Conservation (phyloP, 1,284 basidiomycete species). For the Ustilago shanxiensis region DNA sequence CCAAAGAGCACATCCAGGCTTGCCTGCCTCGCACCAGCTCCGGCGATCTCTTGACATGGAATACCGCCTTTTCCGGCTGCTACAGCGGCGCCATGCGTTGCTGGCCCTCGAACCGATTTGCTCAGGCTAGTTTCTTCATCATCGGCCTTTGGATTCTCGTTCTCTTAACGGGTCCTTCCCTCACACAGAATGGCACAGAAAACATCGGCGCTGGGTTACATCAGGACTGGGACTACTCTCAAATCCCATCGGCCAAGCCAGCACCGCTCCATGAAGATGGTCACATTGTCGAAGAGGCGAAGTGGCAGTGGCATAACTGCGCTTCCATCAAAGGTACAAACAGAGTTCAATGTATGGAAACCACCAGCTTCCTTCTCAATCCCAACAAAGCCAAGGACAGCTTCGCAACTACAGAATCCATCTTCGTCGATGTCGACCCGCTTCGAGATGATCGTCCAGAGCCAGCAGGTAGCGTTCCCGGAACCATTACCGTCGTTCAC, state of each 20-base stretch:
- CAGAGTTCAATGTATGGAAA: conserved; percentile 42
- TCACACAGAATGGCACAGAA: conserved; percentile 16
- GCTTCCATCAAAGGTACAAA: conserved; percentile 42
- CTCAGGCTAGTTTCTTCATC: conserved; percentile 59
- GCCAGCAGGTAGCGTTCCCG: conserved; percentile 46
- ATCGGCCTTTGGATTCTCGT: conserved; percentile 59
- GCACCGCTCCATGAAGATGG: conserved; percentile 59
- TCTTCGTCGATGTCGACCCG: conserved; percentile 54
- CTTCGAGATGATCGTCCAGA: conserved; percentile 35
- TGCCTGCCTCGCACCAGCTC: conserved; percentile 46
- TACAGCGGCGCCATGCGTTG: conserved; percentile 39
- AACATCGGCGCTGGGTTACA: conserved; percentile 31
- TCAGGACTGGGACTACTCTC: conserved; percentile 49
- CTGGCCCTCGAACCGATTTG: conserved; percentile 59
- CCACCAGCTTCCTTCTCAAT: conserved; percentile 43
- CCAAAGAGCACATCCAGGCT: conserved; percentile 50
- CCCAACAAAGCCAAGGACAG: conserved; percentile 50
- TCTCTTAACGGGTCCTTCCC: conserved; percentile 48
- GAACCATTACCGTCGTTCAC: conserved; percentile 41
- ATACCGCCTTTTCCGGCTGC: conserved; percentile 35
- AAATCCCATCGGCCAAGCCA: conserved; percentile 39
- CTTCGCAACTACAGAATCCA: conserved; percentile 50
- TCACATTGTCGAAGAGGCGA: conserved; percentile 44
- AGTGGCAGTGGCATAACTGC: conserved; percentile 54
- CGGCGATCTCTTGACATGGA: conserved; percentile 39